A percentile compares a stretch with the other conserved stretches of the same genome.
Conservation (phyloP, 2,329 filamentous ascomycete genomes). For the Fusarium sp. region DNA sequence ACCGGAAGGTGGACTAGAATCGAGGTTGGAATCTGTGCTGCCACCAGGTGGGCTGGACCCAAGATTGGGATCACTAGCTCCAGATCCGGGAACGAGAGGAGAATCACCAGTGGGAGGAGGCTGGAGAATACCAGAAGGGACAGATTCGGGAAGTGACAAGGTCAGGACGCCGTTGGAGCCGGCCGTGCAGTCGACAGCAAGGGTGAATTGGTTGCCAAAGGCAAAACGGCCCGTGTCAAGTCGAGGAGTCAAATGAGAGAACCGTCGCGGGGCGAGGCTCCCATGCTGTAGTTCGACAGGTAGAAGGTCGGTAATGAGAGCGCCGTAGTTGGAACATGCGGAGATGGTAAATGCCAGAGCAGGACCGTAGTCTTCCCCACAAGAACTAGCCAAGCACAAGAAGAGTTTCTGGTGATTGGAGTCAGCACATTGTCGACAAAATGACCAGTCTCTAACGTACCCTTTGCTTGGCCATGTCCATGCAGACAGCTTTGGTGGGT, state of each 20-base stretch:
- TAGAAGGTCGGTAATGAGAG: slow-evolving; percentile 45
- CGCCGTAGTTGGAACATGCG: slow-evolving; percentile 44
- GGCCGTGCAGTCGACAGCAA: slow-evolving; percentile 46
- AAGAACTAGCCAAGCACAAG: slow-evolving; percentile 47
- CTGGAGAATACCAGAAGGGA: slow-evolving; percentile 21
- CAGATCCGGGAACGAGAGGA: not conserved
- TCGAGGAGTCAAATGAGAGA: slow-evolving; percentile 5
- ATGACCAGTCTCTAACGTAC: slow-evolving; percentile 24
- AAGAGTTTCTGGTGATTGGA: slow-evolving; percentile 44
- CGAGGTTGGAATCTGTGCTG: not conserved
- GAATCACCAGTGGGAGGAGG: not conserved
- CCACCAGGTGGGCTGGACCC: not conserved
- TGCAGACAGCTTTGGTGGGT: slow-evolving; percentile 25
- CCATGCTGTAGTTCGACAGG: slow-evolving; percentile 46
- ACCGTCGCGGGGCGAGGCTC: slow-evolving; percentile 16
- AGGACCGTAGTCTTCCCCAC: slow-evolving; percentile 45
- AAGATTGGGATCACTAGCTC: not conserved
- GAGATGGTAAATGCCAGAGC: slow-evolving; percentile 45
- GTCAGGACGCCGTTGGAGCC: slow-evolving; percentile 50
- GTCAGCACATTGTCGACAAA: slow-evolving; percentile 27
- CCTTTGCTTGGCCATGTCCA: slow-evolving; percentile 39
- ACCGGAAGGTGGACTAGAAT: not conserved
- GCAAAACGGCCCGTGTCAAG: slow-evolving; percentile 19
- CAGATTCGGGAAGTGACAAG: slow-evolving; percentile 39
- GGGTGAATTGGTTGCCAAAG: slow-evolving; percentile 39